phyloP scores from a whole-genome alignment of 2,329 filamentous ascomycete species.

The Mollisia scopiformis region DNA sequence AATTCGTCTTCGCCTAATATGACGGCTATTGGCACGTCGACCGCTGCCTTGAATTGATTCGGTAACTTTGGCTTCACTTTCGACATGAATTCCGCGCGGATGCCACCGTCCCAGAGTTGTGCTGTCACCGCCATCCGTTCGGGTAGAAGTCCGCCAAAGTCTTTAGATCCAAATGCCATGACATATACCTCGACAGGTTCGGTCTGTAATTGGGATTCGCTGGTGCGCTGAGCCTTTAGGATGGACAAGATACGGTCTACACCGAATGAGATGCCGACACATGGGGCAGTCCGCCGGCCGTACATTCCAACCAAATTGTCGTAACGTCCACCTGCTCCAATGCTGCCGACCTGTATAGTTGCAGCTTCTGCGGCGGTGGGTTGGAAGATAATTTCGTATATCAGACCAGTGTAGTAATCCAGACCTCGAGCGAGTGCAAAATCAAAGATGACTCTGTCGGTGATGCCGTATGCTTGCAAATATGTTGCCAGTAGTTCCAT shows the following conservation, averaged over 20 bases:
- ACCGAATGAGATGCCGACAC: slow-evolving; percentile 89
- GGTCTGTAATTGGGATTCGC: slow-evolving; percentile 61
- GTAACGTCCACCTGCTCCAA: too few relatives aligned
- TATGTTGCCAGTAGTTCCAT: too few relatives aligned
- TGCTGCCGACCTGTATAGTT: too few relatives aligned
- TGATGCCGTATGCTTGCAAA: too few relatives aligned
- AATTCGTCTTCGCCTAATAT: slow-evolving; percentile 93
- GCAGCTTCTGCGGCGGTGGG: too few relatives aligned
- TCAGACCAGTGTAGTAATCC: too few relatives aligned
- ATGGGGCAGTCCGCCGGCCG: too few relatives aligned
- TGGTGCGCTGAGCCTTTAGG: slow-evolving; percentile 69
- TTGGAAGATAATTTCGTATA: too few relatives aligned
- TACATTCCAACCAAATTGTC: too few relatives aligned
- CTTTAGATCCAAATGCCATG: slow-evolving; percentile 92
- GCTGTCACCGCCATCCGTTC: slow-evolving; percentile 84
- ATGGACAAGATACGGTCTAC: slow-evolving; percentile 96
- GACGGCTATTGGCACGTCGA: slow-evolving; percentile 79
- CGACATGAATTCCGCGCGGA: slow-evolving; percentile 78
- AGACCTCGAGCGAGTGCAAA: too few relatives aligned
- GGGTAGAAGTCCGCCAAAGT: slow-evolving; percentile 76
- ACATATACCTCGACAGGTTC: slow-evolving; percentile 91
- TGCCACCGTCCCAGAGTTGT: slow-evolving; percentile 64
- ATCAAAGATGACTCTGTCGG: too few relatives aligned
- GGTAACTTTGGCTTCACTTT: slow-evolving; percentile 90
- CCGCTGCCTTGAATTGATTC: slow-evolving; percentile 87